phyloP scores from a whole-genome alignment of 352 stramenopile species.

The Peronospora destructor region DNA sequence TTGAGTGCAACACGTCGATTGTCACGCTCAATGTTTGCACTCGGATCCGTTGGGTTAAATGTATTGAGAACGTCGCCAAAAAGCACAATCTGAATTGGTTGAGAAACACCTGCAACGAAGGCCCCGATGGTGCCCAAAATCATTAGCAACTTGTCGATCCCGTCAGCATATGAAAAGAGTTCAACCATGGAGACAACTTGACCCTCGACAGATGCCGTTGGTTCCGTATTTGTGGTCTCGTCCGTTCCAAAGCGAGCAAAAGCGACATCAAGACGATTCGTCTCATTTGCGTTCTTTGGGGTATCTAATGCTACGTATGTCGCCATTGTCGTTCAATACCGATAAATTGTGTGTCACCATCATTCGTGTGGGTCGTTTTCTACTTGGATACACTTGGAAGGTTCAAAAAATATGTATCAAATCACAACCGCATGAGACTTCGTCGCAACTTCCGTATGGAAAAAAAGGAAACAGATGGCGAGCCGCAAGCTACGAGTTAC shows the following conservation, averaged over 20 bases:
- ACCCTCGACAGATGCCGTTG: slow-evolving; percentile 11
- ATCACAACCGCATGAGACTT: background rate
- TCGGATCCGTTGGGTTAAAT: slow-evolving; percentile 43
- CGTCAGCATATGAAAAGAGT: slow-evolving; percentile 56
- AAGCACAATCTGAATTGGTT: slow-evolving; percentile 66
- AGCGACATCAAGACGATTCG: slow-evolving; percentile 22
- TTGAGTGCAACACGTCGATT: slow-evolving; percentile 42
- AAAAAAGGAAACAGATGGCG: background rate
- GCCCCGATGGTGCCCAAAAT: slow-evolving; percentile 36
- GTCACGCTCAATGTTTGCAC: slow-evolving; percentile 19
- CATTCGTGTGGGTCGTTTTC: too few relatives aligned
- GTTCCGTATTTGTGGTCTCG: slow-evolving; percentile 10
- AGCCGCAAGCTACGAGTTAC: background rate
- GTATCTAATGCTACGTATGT: slow-evolving; percentile 20
- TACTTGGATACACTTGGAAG: too few relatives aligned
- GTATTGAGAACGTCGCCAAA: slow-evolving; percentile 67
- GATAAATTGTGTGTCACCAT: too few relatives aligned
- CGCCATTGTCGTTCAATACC: slow-evolving; percentile 6
- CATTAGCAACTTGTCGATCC: slow-evolving; percentile 52
- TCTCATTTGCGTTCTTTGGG: slow-evolving; percentile 11
- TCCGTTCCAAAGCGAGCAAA: slow-evolving; percentile 22
- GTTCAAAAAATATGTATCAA: too few relatives aligned
- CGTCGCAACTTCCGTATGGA: background rate
- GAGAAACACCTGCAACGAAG: slow-evolving; percentile 35
- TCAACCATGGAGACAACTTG: slow-evolving; percentile 37